phyloP scores from a whole-genome alignment of 768 basidiomycete genomes.

The Suillus fuscotomentosus region DNA sequence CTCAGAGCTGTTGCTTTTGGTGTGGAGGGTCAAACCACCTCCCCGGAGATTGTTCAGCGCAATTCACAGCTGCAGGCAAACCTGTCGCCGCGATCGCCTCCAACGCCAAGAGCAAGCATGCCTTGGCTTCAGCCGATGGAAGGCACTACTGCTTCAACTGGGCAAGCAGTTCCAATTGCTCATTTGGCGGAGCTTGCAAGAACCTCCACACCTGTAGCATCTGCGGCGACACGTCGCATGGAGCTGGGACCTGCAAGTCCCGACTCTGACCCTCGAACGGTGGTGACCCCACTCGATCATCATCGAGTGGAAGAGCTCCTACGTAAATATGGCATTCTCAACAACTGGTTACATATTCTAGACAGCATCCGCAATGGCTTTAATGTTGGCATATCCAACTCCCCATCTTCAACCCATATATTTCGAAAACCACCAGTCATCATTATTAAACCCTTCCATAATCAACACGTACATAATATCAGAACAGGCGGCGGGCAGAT shows the following conservation, averaged over 20 bases:
- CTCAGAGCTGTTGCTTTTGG: not conserved
- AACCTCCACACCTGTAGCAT: conserved; percentile 30
- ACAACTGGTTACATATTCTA: conserved; percentile 28
- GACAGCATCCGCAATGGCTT: conserved; percentile 35
- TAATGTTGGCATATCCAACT: conserved; percentile 29
- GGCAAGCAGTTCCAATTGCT: not conserved
- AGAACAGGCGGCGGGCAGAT: not conserved
- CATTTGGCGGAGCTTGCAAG: not conserved
- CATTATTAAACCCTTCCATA: conserved; percentile 24
- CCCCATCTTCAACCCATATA: conserved; percentile 18
- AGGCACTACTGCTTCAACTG: not conserved
- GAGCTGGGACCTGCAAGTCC: conserved; percentile 25
- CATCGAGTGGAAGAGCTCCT: conserved; percentile 13
- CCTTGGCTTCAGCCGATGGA: not conserved
- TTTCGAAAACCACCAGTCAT: conserved; percentile 36
- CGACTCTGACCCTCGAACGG: conserved; percentile 28
- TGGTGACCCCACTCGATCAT: conserved; percentile 30
- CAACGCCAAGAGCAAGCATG: not conserved
- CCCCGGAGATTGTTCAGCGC: not conserved
- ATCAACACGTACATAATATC: conserved; percentile 31
- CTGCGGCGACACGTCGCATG: conserved; percentile 26
- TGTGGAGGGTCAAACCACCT: not conserved
- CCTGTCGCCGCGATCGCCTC: not conserved
- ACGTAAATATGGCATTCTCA: conserved; percentile 11
- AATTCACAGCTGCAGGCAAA: fast-evolving